Evolutionary conservation across 495 filamentous ascomycete species (phyloP).

Genomic region (Collariella sp.): DNA sequence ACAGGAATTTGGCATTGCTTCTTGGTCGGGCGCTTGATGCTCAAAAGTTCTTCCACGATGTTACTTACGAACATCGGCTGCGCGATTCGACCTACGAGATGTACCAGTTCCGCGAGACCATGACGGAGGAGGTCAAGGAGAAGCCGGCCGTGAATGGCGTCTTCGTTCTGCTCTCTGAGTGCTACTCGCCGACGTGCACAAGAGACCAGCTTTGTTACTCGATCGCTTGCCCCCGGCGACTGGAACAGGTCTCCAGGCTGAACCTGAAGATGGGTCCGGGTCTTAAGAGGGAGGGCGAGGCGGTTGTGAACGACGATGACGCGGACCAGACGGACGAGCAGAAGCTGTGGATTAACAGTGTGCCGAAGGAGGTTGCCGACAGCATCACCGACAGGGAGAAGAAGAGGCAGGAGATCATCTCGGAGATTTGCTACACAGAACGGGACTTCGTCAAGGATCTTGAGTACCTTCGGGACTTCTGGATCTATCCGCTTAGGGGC

Average conservation of each 20-base stretch:
- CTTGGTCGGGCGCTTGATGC: constrained; percentile 92
- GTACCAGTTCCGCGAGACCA: constrained; percentile 91
- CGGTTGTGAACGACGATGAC: constrained; percentile 68
- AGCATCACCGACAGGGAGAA: constrained; percentile 82
- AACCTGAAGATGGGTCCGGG: constrained; percentile 89
- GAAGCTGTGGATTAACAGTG: constrained; percentile 98
- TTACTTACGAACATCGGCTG: constrained; percentile 92
- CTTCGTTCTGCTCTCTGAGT: constrained; percentile 92
- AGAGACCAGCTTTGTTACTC: constrained; percentile 94
- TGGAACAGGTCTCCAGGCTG: constrained; percentile 89
- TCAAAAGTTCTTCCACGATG: constrained; percentile 99
- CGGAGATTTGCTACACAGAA: constrained; percentile 97
- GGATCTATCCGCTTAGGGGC: constrained; percentile 83
- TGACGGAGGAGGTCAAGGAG: constrained; percentile 73
- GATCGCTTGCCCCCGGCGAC: constrained; percentile 87
- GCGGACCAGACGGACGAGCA: constrained; percentile 86
- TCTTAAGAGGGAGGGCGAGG: constrained; percentile 71
- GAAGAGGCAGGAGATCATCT: constrained; percentile 97
- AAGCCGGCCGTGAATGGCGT: constrained; percentile 84
- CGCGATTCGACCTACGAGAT: constrained; percentile 85
- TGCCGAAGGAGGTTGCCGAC: constrained; percentile 89
- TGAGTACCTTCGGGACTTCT: constrained; percentile 97
- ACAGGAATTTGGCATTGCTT: constrained; percentile 88
- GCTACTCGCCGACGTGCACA: constrained; percentile 96
- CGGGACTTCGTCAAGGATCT: constrained; percentile 98